Evolutionary conservation across 805 yeast species (phyloP), one percentile per base, ranked within the genome.

Genomic region (Kuraishia piskuri): DNA sequence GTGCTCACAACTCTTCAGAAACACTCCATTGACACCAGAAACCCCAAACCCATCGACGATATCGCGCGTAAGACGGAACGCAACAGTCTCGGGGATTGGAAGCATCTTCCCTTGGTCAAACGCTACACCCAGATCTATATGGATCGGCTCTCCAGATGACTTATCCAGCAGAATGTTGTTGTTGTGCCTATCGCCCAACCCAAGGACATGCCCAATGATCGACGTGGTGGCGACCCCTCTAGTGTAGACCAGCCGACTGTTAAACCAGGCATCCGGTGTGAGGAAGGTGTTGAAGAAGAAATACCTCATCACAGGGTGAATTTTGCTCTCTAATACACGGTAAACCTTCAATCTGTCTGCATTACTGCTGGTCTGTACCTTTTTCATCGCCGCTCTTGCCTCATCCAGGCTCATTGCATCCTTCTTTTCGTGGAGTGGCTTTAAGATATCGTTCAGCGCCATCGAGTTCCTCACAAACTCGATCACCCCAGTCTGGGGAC

Each of bases 111-210:
- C 99, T 62, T 90, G 97, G 65, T 94, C 99, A 71, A 94, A 94
- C 0, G 98, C 95, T 48, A 94, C 91, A 0, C 99, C 99, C 19
- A 94, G 71, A 67, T 94, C 99, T 59, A 94, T 95, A 65, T 95
- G 99, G 23, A 94, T 84, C 0, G 97, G 96, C 60, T 91, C 97
- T 0, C 98, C 98, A 0, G 88, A 77, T n/a, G 66, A 62, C 50
- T 75, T 74, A 65, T 94, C 97, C n/a, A 94, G 63, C 49, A 94
- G 68, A 44, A 94, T 85, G 65, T 94, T 94, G 65, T 90, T 90
- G 64, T 96, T 81, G 67, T 94, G 99, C 25, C 99, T 74, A 66
- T 94, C 99, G 5, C 99, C 99, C 5, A 94, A 74, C 0, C 99
- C 99, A 46, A 94, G 71, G 14, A 94, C 74, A 66, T 88, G 77